Evolutionary conservation across 202 grass and related monocot genomes (phyloP), one percentile per base, ranked within the genome.

Genomic region (Hordeum pubiflorum): DNA sequence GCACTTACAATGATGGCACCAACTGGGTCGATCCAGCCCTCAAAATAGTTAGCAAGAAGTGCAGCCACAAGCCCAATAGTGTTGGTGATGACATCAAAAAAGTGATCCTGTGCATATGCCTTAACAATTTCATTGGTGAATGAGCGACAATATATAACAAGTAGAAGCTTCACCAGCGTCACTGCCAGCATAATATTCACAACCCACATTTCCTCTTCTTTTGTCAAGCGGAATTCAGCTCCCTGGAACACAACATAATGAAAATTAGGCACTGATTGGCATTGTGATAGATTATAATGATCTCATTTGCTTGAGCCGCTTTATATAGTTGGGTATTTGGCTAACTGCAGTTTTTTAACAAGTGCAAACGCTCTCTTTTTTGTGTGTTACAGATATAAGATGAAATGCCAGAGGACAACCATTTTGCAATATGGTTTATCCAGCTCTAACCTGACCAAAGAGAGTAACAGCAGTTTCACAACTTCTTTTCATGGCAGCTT

Each of bases 101-200:
- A 76, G 72, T 94, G 87, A 87, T 97, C 87, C 43, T 92, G 89
- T 5, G 89, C 91, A 79, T 91, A 97, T 7, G 83, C 91, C 78
- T 97, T 90, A 63, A 90, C 91, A 8, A 92, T 94, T 85, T 97
- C 87, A 68, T 91, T 94, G 34, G 87, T 90, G 59, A 94, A 94
- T 72, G 89, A 86, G 4, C 89, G 86, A 33, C 87, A 90, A 74
- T 92, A 91, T 63, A 89, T 18, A 65, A 76, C 87, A 7, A 92
- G 83, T 29, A 65, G 36, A 72, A 92, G 83, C 69, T 97, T 97
- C 74, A 94, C 85, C 72, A 93, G 7, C 66, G 89, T 94, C 43
- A 90, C 94, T 26, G 80, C 79, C 9, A 94, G 54, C 91, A 94
- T 94, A 62, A 94, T 92, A 80, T 89, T 27, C 20, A 90, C 57